Percentiles rank a stretch among this genome's conserved stretches.
These are phyloP conservation scores for Taiwanofungus camphoratus DNA, from an alignment of 1,284 basidiomycete species.

Conservation along the genomic window DNA sequence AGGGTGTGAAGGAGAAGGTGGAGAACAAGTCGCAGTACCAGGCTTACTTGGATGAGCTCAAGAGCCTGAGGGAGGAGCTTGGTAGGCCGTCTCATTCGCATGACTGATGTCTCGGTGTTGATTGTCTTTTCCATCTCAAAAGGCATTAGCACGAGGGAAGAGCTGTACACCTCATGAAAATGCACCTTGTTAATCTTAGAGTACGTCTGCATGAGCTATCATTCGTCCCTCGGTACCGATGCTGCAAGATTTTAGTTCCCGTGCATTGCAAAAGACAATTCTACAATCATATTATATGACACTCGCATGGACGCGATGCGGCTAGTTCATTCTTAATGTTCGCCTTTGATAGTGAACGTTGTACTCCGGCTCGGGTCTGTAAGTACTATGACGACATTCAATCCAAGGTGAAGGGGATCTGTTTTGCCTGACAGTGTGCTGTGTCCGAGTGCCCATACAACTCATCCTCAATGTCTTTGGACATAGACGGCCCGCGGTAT, in stretches of 20 bases:
- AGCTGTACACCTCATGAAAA: conserved; percentile 27
- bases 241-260: not conserved
- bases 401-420: too few species aligned
- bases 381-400: too few species aligned
- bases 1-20: conserved; percentile 89
- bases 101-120: not conserved
- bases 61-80: conserved; percentile 81
- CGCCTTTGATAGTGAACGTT: too few species aligned
- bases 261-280: conserved; percentile 13
- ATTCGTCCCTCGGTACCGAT: not conserved
- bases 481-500: too few species aligned
- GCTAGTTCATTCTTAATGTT: too few species aligned
- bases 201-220: conserved; percentile 12
- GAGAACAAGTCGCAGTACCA: conserved; percentile 94
- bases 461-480: conserved; percentile 3
- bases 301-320: not conserved
- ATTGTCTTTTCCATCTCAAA: not conserved
- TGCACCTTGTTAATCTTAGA: conserved; percentile 6
- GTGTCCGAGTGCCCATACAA: not conserved
- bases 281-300: conserved; percentile 5
- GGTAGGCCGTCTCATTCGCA: conserved; percentile 48
- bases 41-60: conserved; percentile 85
- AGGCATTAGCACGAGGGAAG: conserved; percentile 28
- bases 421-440: not conserved
- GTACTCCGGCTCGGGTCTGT: too few species aligned